Evolutionary conservation across 352 stramenopile genomes (phyloP).

Genomic region (Phytophthora syringae): DNA sequence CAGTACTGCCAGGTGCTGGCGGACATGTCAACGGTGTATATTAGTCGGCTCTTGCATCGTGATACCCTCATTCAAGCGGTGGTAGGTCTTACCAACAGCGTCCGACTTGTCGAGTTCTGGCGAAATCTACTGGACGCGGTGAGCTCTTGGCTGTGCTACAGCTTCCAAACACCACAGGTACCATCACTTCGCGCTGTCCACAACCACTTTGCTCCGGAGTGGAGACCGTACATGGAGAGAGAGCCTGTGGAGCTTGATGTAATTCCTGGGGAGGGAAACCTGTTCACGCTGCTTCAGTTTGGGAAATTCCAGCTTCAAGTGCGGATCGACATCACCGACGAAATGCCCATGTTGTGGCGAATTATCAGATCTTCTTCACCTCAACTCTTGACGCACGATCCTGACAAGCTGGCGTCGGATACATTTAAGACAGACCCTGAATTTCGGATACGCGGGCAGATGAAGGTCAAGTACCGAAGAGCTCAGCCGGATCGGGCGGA

Average conservation of each 20-base stretch:
- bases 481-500: conserved; percentile 11
- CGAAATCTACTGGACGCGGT: conserved; percentile 44
- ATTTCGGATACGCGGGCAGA: conserved; percentile 47
- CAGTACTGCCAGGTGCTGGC: conserved; percentile 28
- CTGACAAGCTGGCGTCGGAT: conserved; percentile 12
- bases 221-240: conserved; percentile 40
- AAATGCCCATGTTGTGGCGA: conserved; percentile 55
- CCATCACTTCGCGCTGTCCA: conserved; percentile 58
- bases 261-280: conserved; percentile 17
- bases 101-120: conserved; percentile 57
- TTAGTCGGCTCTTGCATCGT: conserved; percentile 29
- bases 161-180: conserved; percentile 26
- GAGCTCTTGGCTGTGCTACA: conserved; percentile 27
- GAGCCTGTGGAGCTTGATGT: conserved; percentile 23
- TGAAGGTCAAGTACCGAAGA: conserved; percentile 46
- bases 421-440: conserved; percentile 29
- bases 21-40: conserved; percentile 18
- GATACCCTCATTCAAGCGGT: conserved; percentile 44
- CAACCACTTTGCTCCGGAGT: conserved; percentile 48
- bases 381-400: conserved; percentile 17
- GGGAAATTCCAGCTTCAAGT: conserved; percentile 55
- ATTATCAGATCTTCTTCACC: conserved; percentile 41
- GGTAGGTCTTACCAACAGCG: conserved; percentile 49
- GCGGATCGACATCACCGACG: conserved; percentile 38
- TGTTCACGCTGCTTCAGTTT: conserved; percentile 42